These are phyloP conservation scores for Echites panduratus DNA, from an alignment of 257 asterid species.

Conservation along the genomic window DNA sequence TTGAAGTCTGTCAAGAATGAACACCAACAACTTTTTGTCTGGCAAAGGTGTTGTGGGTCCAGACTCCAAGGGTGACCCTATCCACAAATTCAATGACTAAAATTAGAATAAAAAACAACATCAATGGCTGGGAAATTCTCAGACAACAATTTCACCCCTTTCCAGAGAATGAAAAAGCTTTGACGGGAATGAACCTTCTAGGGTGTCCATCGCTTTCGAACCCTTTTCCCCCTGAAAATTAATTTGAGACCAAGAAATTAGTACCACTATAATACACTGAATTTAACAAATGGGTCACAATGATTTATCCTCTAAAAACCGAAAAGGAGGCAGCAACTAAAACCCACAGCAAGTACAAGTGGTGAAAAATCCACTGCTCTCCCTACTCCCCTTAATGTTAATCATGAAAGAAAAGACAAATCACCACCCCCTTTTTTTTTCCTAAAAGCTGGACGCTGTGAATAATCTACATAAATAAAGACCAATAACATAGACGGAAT, in stretches of 20 bases:
- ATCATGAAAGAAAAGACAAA: slow-evolving; percentile 20
- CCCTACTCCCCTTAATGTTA: slow-evolving; percentile 10
- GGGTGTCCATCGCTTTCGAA: slow-evolving; percentile 63
- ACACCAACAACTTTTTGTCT: slow-evolving; percentile 88
- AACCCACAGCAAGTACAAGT: slow-evolving; percentile 30
- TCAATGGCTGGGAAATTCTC: slow-evolving; percentile 18
- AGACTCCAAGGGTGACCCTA: slow-evolving; percentile 74
- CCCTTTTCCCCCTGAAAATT: slow-evolving; percentile 56
- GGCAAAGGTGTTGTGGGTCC: slow-evolving; percentile 98
- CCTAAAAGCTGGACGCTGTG: background rate
- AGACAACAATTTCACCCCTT: slow-evolving; percentile 15
- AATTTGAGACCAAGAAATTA: slow-evolving; percentile 24
- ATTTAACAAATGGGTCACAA: slow-evolving; percentile 13
- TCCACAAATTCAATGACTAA: slow-evolving; percentile 49
- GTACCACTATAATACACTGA: slow-evolving; percentile 16
- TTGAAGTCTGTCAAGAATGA: slow-evolving; percentile 99
- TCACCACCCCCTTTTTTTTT: slow-evolving; percentile 7
- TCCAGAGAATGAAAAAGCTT: slow-evolving; percentile 19
- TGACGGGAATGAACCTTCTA: slow-evolving; percentile 57
- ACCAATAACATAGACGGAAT: slow-evolving; percentile 3
- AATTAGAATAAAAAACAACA: slow-evolving; percentile 31
- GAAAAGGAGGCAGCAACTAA: slow-evolving; percentile 21
- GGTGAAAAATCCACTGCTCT: slow-evolving; percentile 13
- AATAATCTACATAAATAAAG: slow-evolving; percentile 10
- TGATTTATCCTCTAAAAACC: slow-evolving; percentile 18